Evolutionary conservation across 2,329 filamentous ascomycete genomes (phyloP), one percentile per base, ranked within the genome.

Genomic region (Neonectria hederae): DNA sequence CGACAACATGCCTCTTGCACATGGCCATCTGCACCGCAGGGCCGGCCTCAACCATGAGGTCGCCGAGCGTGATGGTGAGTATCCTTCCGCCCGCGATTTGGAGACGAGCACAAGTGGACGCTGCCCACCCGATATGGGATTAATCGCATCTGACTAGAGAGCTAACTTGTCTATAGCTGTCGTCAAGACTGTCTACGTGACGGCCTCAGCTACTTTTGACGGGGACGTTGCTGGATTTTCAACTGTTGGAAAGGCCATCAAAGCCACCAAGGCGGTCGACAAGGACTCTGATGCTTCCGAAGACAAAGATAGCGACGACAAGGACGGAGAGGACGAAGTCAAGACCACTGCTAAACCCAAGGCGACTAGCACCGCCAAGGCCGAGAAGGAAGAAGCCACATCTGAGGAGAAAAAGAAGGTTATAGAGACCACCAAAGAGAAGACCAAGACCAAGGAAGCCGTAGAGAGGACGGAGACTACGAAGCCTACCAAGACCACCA

Each of bases 171-270:
- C 7, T 14, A 19, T 46, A 69, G 79, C 77, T 19, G 72, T 80
- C 45, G 69, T 78, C 35, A 72, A 71, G 14, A 81, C 80, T 19
- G 76, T 83, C 21, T 83, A 80, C 69, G 77, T 78, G 54, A 84
- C 82, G 40, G 65, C 82, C 73, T 68, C 73, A 6, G 72, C 78
- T 13, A 81, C 77, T 5, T 83, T 83, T 40, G 74, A 76, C 38
- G 82, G 81, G n/a, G 72, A 75, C 6, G 75, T 84, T 59, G 82
- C 80, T 54, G 82, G 82, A 26, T 83, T 80, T 59, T 76, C 76
- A 35, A 83, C 81, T 6, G 53, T 80, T 10, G 72, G 63, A 10
- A 40, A 61, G 9, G 65, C 69, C 22, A 42, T 65, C 5, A 54
- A 67, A 48, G 52, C 65, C 14, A 72, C 72, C 11, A 22, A 67